phyloP scores from a whole-genome alignment of 768 basidiomycete species.

The Lyophyllum decastes region DNA sequence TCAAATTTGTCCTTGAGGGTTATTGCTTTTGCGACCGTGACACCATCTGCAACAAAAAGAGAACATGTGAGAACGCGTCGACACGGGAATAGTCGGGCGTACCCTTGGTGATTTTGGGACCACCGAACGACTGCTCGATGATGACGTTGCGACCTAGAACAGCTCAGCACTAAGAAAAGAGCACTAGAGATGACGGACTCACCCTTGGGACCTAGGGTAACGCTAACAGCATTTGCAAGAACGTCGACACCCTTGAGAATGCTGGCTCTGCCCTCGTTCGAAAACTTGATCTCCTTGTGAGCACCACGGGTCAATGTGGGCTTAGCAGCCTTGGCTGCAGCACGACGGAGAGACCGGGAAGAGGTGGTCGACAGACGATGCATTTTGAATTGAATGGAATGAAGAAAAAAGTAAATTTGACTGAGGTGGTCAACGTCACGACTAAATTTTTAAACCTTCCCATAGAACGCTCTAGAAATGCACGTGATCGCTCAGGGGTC shows the following conservation, averaged over 20 bases:
- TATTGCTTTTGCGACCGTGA: constrained; percentile 95
- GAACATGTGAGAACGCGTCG: constrained; percentile 6
- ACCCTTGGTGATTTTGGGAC: constrained; percentile 97
- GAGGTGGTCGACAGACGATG: constrained; percentile 72
- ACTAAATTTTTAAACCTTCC: constrained; percentile 3
- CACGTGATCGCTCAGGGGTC: neutral
- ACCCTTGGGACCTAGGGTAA: constrained; percentile 97
- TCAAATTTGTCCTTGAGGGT: constrained; percentile 96
- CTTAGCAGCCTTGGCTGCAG: constrained; percentile 56
- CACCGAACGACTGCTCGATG: constrained; percentile 90
- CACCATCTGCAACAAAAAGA: constrained; percentile 79
- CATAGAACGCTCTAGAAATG: constrained; percentile 8
- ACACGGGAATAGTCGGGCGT: constrained; percentile 20
- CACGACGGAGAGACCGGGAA: constrained; percentile 67
- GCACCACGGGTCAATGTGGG: constrained; percentile 65
- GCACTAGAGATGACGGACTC: constrained; percentile 10
- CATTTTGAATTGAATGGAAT: constrained; percentile 44
- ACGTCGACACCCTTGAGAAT: constrained; percentile 96
- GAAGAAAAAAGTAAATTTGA: neutral
- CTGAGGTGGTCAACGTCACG: neutral
- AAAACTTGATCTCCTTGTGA: constrained; percentile 97
- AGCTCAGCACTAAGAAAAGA: constrained; percentile 10
- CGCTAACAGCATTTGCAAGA: constrained; percentile 94
- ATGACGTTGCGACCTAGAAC: constrained; percentile 90
- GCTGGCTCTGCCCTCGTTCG: constrained; percentile 90